Evolutionary conservation across 257 asterid genomes (phyloP), one percentile per base, ranked within the genome.

Genomic region (Solanum raphanifolium): DNA sequence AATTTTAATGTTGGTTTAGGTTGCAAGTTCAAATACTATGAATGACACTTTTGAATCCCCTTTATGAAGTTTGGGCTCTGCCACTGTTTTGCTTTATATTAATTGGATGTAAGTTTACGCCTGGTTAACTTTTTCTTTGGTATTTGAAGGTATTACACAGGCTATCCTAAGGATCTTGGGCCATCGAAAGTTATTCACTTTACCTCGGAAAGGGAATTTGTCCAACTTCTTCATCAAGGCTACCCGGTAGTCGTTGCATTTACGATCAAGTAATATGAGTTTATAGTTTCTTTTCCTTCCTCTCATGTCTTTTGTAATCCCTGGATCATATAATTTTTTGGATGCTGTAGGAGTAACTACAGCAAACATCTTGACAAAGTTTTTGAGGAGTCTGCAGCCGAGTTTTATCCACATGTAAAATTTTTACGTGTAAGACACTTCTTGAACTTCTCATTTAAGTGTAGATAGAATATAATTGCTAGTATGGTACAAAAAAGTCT

Each of bases 131-230:
- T 74, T 83, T 66, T 74, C n/a, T 88, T 89, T 81, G 82, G 83
- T 81, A 52, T 71, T 89, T 58, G 27, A 84, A 97, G 99, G 94
- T 95, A 94, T 93, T 95, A 97, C 81, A 95, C 98, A 27, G 96
- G 99, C 74, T 94, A 91, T 83, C 99, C 99, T 1, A 97, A 95
- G 93, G 98, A 97, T 93, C 98, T 95, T 87, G 99, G 99, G 78
- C 96, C 97, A 13, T 95, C 99, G 23, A 93, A 89, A 88, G 94
- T 95, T 83, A 89, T 97, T 78, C 96, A 94, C 90, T 97, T 97
- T 88, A 92, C 98, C 32, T 95, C 99, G 3, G 99, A 95, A 92
- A 97, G 96, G 11, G 99, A 97, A 88, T 95, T 97, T 87, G 98
- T 95, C 87, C 98, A 95, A 92, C 97, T 97, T 74, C 99, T 97